Evolutionary conservation across 805 yeast species (phyloP).

Genomic region (Pichia eremophila): DNA sequence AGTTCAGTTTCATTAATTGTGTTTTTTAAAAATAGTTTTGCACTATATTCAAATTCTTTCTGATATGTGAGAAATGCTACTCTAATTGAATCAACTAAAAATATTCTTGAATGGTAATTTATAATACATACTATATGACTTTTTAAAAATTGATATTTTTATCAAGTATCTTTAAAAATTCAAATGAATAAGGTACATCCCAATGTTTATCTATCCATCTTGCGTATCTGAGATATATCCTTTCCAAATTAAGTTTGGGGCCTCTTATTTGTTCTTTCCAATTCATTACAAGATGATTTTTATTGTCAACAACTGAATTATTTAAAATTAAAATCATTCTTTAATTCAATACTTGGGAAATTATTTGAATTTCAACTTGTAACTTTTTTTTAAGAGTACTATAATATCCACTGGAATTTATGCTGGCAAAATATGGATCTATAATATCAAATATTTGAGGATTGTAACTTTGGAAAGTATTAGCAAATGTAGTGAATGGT

Average conservation of each 20-base stretch:
- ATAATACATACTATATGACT: neutral
- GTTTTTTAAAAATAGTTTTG: no score
- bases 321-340: neutral
- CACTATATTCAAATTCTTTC: neutral
- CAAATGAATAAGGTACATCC: neutral
- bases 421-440: neutral
- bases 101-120: neutral
- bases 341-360: slow-evolving; percentile 1
- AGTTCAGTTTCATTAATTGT: neutral
- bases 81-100: neutral
- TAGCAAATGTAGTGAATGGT: neutral
- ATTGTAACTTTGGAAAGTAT: neutral
- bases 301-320: neutral
- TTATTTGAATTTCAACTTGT: neutral
- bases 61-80: neutral
- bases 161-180: no score
- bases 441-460: neutral
- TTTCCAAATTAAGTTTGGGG: neutral
- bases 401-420: neutral
- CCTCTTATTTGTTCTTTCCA: neutral
- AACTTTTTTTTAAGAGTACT: neutral
- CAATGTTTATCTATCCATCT: neutral
- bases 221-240: neutral
- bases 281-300: neutral
- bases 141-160: neutral